Evolutionary conservation across 805 yeast species (phyloP), one percentile per base, ranked within the genome.

Genomic region (Metschnikowia reukaufii): DNA sequence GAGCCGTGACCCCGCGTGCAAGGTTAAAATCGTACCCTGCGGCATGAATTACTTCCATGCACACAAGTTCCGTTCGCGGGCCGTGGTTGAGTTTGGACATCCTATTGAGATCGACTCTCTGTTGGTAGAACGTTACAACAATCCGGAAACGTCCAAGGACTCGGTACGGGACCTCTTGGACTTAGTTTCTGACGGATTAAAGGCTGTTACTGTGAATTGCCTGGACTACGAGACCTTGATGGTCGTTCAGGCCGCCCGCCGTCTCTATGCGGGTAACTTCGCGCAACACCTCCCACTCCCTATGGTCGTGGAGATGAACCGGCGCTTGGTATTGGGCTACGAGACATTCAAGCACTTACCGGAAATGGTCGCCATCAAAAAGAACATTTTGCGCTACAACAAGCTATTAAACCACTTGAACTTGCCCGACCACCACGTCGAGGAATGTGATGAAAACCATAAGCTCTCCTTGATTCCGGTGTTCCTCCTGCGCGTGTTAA

Each of bases 31-130:
- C 55, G 96, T 94, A 12, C 98, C 98, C 4, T 90, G 96, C 63
- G 99, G 99, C 35, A 85, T 94, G 92, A 92, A 92, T 67, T 92
- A 92, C 67, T 92, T 92, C 77, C 96, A 88, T 61, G 92, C 97
- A 4, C 96, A 92, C 69, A 90, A 88, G 64, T 92, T 94, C 70
- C 79, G 99, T 65, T 88, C 96, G 6, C 78, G 99, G 57, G 97
- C 97, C 2, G 96, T 92, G 15, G 78, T 94, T 39, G 99, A 92
- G 67, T 92, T 91, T 68, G 99, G 99, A 13, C 77, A 82, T 46
- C 96, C 97, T 6, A 80, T 91, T 46, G 84, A 79, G 42, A 82
- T 94, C 31, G 57, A 70, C 10, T 52, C 55, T 25, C 75, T 68
- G 18, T 70, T 88, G 45, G 87, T 89, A 4, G 77, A 73, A 16